These are phyloP conservation scores for Backusella australiensis DNA, from an alignment of 192 early-diverging fungal genomes.

Conservation along the genomic window DNA sequence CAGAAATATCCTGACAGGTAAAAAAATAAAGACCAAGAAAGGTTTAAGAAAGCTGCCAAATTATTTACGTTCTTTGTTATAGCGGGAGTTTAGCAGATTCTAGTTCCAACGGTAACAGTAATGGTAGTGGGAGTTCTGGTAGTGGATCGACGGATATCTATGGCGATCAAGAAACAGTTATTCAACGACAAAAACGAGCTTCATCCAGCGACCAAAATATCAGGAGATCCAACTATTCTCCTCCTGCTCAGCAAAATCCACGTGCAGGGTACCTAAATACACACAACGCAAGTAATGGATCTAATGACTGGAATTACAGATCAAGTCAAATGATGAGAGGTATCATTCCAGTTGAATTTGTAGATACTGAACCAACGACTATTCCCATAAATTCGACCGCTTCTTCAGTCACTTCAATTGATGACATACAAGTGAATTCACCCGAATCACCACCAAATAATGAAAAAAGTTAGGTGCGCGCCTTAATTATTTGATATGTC, in stretches of 20 bases:
- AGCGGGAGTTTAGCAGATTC: slow-evolving; percentile 30
- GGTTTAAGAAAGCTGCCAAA: not conserved
- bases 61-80: not conserved
- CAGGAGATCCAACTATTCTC: not conserved
- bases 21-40: not conserved
- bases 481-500: not conserved
- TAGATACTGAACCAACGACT: not conserved
- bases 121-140: slow-evolving; percentile 22
- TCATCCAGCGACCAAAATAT: not conserved
- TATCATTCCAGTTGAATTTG: slow-evolving; percentile 8
- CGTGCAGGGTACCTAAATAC: not conserved
- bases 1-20: slow-evolving; percentile 20
- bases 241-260: not conserved
- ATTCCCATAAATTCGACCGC: not conserved
- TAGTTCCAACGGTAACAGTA: slow-evolving; percentile 33
- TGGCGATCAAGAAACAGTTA: slow-evolving; percentile 8
- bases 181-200: not conserved
- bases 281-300: not conserved
- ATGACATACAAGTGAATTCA: not conserved
- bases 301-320: not conserved
- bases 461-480: not conserved
- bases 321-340: slow-evolving; percentile 12
- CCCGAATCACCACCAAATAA: not conserved
- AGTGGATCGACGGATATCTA: slow-evolving; percentile 17
- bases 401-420: not conserved